Evolutionary conservation across 169 alveolate genomes (phyloP).

Genomic region (Plasmodium relictum): DNA sequence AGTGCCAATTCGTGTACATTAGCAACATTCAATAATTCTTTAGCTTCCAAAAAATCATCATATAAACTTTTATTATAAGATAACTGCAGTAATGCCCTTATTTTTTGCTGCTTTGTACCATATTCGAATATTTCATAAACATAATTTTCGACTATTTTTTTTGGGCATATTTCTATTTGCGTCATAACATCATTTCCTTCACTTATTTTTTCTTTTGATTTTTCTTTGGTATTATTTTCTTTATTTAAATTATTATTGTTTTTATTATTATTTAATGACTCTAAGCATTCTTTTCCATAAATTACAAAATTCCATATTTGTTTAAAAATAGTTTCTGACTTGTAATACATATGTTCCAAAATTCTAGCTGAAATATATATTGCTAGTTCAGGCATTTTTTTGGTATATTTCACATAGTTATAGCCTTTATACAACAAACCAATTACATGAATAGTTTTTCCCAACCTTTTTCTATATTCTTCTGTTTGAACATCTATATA

Average conservation of each 20-base stretch:
- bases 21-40: slow-evolving; percentile 89
- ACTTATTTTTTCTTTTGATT: not conserved
- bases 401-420: slow-evolving; percentile 80
- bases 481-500: slow-evolving; percentile 91
- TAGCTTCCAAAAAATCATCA: slow-evolving; percentile 92
- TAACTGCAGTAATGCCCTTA: slow-evolving; percentile 90
- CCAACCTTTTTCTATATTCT: slow-evolving; percentile 88
- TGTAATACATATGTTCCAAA: slow-evolving; percentile 89
- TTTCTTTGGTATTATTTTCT: not conserved
- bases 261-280: not conserved
- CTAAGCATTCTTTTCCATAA: slow-evolving; percentile 9
- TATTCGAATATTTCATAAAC: slow-evolving; percentile 86
- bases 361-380: slow-evolving; percentile 79
- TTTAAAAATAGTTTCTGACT: slow-evolving; percentile 80
- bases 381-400: slow-evolving; percentile 81
- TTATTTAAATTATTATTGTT: not conserved
- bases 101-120: slow-evolving; percentile 88
- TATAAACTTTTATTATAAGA: slow-evolving; percentile 92
- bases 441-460: slow-evolving; percentile 84
- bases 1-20: slow-evolving; percentile 92
- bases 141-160: slow-evolving; percentile 79
- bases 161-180: slow-evolving; percentile 1
- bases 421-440: slow-evolving; percentile 82
- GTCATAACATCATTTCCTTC: not conserved
- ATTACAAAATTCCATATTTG: slow-evolving; percentile 64